Percentiles rank a stretch among this genome's conserved stretches.
Evolutionary conservation across 2,329 filamentous ascomycete genomes (phyloP).

Genomic region (Penicillium sp.): DNA sequence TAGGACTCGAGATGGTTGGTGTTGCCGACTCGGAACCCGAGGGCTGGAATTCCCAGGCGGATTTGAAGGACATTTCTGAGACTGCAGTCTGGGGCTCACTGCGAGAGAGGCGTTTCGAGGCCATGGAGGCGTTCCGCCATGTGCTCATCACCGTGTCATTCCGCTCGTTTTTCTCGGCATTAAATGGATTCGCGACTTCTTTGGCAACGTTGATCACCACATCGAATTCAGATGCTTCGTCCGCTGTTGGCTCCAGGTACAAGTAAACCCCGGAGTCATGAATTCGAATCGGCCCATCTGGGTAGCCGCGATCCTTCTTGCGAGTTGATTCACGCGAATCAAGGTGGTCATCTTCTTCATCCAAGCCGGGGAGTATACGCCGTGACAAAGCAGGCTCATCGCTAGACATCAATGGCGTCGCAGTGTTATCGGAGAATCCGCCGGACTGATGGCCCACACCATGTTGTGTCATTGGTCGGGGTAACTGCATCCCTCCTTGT

Average conservation of each 20-base stretch:
- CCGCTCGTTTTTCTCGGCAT: constrained; percentile 25
- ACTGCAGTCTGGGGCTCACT: constrained; percentile 44
- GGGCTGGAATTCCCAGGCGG: constrained; percentile 44
- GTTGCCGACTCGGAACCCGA: constrained; percentile 30
- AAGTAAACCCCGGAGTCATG: constrained; percentile 60
- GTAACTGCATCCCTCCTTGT: constrained; percentile 51
- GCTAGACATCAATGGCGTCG: constrained; percentile 28
- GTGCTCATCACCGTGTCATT: constrained; percentile 43
- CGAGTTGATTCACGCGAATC: constrained; percentile 56
- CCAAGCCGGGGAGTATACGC: constrained; percentile 45
- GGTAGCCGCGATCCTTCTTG: constrained; percentile 61
- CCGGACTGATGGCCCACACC: constrained; percentile 28
- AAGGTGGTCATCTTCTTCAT: constrained; percentile 50
- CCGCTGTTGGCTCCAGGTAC: constrained; percentile 59
- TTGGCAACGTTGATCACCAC: constrained; percentile 64
- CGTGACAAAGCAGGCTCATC: constrained; percentile 25
- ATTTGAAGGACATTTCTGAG: constrained; percentile 49
- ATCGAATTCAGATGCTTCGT: constrained; percentile 59
- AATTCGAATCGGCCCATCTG: constrained; percentile 61
- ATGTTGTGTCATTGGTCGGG: constrained; percentile 37
- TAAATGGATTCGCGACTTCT: constrained; percentile 60
- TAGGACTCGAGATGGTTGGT: constrained; percentile 30
- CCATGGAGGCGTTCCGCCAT: constrained; percentile 47
- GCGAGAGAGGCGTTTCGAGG: constrained; percentile 34
- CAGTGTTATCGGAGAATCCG: constrained; percentile 21